Evolutionary conservation across 768 basidiomycete genomes (phyloP).

Genomic region (Mrakia hoshinonis): DNA sequence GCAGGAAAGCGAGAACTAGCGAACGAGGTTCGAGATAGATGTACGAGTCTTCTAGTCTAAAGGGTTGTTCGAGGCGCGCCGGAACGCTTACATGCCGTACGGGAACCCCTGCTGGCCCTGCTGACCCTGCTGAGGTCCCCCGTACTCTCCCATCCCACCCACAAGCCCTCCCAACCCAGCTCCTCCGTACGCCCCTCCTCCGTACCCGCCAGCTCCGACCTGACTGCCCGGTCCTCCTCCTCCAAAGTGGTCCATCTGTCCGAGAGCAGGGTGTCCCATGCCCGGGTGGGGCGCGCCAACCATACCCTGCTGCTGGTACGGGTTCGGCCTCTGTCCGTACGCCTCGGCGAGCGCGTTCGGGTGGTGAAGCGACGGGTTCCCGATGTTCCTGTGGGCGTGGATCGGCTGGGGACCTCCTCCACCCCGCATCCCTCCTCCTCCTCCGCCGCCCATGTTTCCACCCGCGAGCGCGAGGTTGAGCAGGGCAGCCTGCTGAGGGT

Average conservation of each 20-base stretch:
- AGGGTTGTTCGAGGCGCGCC: not conserved
- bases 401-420: constrained; percentile 11
- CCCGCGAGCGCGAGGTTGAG: constrained; percentile 30
- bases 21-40: no score
- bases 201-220: not conserved
- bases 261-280: not conserved
- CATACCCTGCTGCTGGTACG: not conserved
- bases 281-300: not conserved
- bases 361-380: constrained; percentile 41
- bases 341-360: constrained; percentile 41
- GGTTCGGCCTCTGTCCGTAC: constrained; percentile 33
- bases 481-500: constrained; percentile 29
- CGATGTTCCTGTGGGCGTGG: constrained; percentile 37
- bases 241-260: constrained; percentile 16
- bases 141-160: not conserved
- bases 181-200: not conserved
- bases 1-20: no score
- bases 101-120: constrained; percentile 9
- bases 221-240: not conserved
- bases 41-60: no score
- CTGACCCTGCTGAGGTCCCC: not conserved
- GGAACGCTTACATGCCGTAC: not conserved
- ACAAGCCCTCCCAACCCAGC: not conserved
- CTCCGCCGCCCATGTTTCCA: constrained; percentile 28
- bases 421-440: constrained; percentile 20